Evolutionary conservation across 768 basidiomycete genomes (phyloP).

Genomic region (Termitomyces sp.): DNA sequence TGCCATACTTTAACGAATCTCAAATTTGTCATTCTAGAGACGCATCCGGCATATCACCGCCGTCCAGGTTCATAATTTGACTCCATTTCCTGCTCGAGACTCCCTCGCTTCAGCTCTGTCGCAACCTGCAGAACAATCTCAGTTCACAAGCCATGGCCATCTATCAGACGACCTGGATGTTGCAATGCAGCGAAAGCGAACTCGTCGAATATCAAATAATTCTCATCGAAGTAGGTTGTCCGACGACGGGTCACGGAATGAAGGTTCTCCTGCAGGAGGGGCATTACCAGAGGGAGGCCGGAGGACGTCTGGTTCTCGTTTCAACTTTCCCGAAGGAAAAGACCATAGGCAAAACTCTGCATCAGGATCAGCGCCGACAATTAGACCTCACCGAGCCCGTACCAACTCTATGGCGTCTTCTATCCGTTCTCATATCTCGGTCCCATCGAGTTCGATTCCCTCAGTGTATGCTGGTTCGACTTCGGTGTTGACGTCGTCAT

Average conservation of each 20-base stretch:
- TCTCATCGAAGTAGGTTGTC: conserved; percentile 47
- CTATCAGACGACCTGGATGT: conserved; percentile 71
- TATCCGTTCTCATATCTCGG: conserved; percentile 24
- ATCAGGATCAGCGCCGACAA: conserved; percentile 26
- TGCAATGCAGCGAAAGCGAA: conserved; percentile 52
- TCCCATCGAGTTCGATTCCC: conserved; percentile 15
- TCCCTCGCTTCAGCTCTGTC: conserved; percentile 70
- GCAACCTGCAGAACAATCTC: conserved; percentile 60
- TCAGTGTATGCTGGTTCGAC: conserved; percentile 14
- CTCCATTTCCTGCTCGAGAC: conserved; percentile 82
- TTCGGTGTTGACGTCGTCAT: conserved; percentile 19
- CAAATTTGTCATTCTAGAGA: conserved; percentile 36
- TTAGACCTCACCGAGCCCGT: conserved; percentile 40
- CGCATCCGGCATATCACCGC: conserved; percentile 71
- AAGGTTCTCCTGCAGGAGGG: conserved; percentile 13
- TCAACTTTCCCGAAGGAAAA: conserved; percentile 29
- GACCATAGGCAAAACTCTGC: conserved; percentile 11
- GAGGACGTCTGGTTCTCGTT: conserved; percentile 43
- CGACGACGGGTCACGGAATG: conserved; percentile 40
- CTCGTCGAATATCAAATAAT: conserved; percentile 56
- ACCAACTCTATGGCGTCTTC: conserved; percentile 58
- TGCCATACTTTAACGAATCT: conserved; percentile 1
- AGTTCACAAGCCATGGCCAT: conserved; percentile 54
- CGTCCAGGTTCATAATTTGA: conserved; percentile 75
- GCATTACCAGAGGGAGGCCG: conserved; percentile 32